These are phyloP conservation scores for Aspergillus sojae DNA, from an alignment of 2,329 filamentous ascomycete species.

Conservation along the genomic window DNA sequence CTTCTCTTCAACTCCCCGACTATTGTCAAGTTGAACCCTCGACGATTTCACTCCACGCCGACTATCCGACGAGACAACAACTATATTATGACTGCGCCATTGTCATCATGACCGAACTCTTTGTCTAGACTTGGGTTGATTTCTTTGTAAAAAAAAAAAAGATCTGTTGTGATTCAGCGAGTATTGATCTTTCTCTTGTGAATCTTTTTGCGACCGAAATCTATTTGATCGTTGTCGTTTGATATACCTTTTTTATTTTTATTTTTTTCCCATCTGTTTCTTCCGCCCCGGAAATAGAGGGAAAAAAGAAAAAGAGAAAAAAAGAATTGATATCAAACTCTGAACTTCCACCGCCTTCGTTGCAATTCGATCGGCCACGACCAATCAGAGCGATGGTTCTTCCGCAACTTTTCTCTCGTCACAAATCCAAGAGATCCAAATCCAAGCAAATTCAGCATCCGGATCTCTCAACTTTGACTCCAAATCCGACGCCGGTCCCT, in stretches of 20 bases:
- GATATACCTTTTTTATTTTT: neutral
- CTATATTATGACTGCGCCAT: neutral
- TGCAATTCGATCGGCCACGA: slow-evolving; percentile 35
- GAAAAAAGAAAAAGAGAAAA: slow-evolving; percentile 6
- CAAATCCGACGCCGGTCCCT: slow-evolving; percentile 13
- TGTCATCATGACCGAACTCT: slow-evolving; percentile 2
- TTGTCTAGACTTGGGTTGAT: neutral
- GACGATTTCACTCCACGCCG: neutral
- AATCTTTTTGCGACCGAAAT: neutral
- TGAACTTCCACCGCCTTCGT: slow-evolving; percentile 44
- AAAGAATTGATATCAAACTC: slow-evolving; percentile 9
- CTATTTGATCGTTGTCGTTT: neutral
- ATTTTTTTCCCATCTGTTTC: slow-evolving; percentile 11
- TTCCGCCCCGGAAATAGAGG: slow-evolving; percentile 4
- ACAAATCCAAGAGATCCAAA: slow-evolving; percentile 28
- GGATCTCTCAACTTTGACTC: slow-evolving; percentile 4
- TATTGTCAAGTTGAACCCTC: neutral
- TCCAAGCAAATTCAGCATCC: slow-evolving; percentile 17
- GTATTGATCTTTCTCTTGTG: neutral
- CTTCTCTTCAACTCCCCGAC: neutral
- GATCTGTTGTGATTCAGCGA: neutral
- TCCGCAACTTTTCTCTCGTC: slow-evolving; percentile 42
- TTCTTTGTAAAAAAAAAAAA: neutral
- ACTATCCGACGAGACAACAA: neutral
- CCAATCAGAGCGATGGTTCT: slow-evolving; percentile 39